Base-by-base conservation (phyloP, 1,284 basidiomycete species). In the Hymenochaete sp. region DNA sequence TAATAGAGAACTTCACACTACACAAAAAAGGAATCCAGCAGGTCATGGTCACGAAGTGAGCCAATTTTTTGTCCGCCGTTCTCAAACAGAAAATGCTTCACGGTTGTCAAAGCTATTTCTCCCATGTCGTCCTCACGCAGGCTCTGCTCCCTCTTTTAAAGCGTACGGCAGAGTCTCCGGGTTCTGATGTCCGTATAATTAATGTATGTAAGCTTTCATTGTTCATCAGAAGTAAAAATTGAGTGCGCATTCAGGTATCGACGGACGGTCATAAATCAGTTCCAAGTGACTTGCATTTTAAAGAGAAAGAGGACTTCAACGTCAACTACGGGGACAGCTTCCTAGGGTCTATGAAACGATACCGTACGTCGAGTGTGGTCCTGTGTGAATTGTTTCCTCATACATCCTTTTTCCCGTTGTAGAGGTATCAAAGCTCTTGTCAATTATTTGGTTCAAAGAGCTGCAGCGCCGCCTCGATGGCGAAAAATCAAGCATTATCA, bases 141-240 rank as follows among this genome's bases (percentile, higher is more conserved):
- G 49, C 53, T 3, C 57, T 65, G 2, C 43, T 62, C 6, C 60
- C 62, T 0, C 46, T 64, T 4, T 39, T 64, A 37, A 53, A 58
- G 38, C 46, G 53, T 28, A 62, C 63, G 0, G 55, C 60, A 9
- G 14, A 27, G 13, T 41, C 53, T 16, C 42, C 55, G 1, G 52
- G 48, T 4, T 49, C 61, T 6, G 62, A 62, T 43, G 63, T 63
- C 8, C 62, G 63, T 5, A 59, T 65, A 18, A 56, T 63, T 2
- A 60, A 56, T 35, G 60, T 62, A 42, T 11, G 56, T 53, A n/a
- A n/a, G 19, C 14, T 28, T 13, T 22, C 8, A 44, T 16, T n/a
- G 36, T 26, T 39, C 13, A 32, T n/a, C 18, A 40, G 25, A 32
- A 38, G n/a, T n/a, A n/a, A n/a, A n/a, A n/a, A n/a, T n/a, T n/a